These are phyloP conservation scores for Fusarium marasasianum DNA, from an alignment of 2,329 filamentous ascomycete species.

Conservation along the genomic window DNA sequence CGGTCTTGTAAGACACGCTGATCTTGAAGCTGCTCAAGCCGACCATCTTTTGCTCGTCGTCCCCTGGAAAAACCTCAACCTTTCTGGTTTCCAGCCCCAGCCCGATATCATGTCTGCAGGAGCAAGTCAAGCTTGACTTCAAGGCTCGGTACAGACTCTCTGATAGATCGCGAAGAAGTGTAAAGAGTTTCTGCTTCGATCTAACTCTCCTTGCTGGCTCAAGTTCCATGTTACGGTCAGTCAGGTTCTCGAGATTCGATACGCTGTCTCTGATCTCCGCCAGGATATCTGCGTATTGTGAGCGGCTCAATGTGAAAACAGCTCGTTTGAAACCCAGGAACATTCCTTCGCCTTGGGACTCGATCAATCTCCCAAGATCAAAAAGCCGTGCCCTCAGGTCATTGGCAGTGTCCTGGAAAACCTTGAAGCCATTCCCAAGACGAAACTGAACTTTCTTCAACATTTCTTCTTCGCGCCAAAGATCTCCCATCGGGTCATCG, in stretches of 20 bases:
- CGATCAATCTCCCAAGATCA: not conserved
- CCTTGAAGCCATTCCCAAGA: not conserved
- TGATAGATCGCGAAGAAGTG: not conserved
- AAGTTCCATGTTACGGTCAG: not conserved
- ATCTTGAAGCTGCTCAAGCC: not conserved
- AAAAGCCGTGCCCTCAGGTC: not conserved
- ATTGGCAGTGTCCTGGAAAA: not conserved
- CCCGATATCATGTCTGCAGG: not conserved
- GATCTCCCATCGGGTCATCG: not conserved
- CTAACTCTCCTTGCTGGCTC: not conserved
- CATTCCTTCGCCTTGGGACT: not conserved
- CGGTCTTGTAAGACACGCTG: not conserved
- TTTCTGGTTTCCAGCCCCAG: not conserved
- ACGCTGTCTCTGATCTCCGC: not conserved
- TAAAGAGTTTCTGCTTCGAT: not conserved
- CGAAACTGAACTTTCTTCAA: not conserved
- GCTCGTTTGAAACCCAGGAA: not conserved
- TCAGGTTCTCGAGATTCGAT: not conserved
- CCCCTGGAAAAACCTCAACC: not conserved
- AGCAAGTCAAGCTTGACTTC: not conserved
- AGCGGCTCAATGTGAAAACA: not conserved
- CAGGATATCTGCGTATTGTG: not conserved
- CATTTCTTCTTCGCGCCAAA: not conserved
- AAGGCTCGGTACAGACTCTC: not conserved
- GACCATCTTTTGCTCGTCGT: not conserved